Percentiles rank a stretch among this genome's conserved stretches.
Evolutionary conservation across 177 flowering plant genomes (phyloP).

Genomic region (Vitis hybrid): DNA sequence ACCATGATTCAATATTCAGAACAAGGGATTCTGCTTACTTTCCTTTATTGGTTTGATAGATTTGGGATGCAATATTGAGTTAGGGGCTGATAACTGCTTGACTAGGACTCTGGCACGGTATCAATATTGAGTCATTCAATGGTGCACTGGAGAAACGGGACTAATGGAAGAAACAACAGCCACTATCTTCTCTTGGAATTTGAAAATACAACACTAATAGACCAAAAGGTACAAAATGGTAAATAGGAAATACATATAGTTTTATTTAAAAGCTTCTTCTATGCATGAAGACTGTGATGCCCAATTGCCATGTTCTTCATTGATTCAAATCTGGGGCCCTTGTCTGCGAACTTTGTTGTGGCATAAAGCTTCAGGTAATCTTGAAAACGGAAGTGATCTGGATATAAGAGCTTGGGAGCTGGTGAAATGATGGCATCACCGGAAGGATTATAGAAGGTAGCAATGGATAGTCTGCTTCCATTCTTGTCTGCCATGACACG

Average conservation of each 20-base stretch:
- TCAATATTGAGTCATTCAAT: neutral
- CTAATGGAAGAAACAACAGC: neutral
- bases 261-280: neutral
- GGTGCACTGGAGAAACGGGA: neutral
- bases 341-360: conserved; percentile 59
- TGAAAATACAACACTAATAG: neutral
- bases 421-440: conserved; percentile 75
- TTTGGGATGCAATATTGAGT: too few relatives aligned
- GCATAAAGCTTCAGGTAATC: conserved; percentile 73
- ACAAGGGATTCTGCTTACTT: too few relatives aligned
- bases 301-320: conserved; percentile 56
- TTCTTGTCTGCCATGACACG: conserved; percentile 60
- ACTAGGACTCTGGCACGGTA: too few relatives aligned
- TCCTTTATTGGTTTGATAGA: too few relatives aligned
- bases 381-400: conserved; percentile 40
- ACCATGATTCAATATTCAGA: too few relatives aligned
- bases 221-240: neutral
- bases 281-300: conserved; percentile 16
- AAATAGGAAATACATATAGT: neutral
- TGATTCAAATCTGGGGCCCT: conserved; percentile 57
- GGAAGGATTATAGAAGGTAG: conserved; percentile 82
- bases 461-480: conserved; percentile 82
- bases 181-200: neutral
- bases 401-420: conserved; percentile 59
- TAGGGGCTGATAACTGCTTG: too few relatives aligned